These are phyloP conservation scores for Prunus fruticosa DNA, from an alignment of 306 rosid genomes.

Conservation along the genomic window DNA sequence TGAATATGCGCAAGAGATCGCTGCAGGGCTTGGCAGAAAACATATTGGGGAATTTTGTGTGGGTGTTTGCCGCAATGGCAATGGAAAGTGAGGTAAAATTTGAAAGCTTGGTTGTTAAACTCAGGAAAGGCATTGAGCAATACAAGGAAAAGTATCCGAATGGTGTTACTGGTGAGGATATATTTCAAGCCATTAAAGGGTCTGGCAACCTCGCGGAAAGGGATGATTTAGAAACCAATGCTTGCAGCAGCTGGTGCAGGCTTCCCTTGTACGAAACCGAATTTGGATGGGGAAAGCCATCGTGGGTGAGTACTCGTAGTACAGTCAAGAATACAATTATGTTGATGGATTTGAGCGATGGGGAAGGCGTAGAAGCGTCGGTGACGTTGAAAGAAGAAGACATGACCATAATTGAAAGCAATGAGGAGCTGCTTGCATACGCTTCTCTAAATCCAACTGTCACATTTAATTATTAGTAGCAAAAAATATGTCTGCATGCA, in stretches of 20 bases:
- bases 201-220: background rate
- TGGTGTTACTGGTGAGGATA: slow-evolving; percentile 1
- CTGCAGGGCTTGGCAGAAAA: background rate
- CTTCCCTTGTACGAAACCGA: background rate
- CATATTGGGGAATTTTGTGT: background rate
- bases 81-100: background rate
- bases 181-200: background rate
- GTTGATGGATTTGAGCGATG: background rate
- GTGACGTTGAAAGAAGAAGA: slow-evolving; percentile 7
- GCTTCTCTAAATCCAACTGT: background rate
- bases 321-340: background rate
- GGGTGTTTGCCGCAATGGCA: background rate
- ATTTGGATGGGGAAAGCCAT: slow-evolving; percentile 14
- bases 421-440: slow-evolving; percentile 9
- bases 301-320: background rate
- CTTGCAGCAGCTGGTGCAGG: slow-evolving; percentile 12
- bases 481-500: no score
- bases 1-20: background rate
- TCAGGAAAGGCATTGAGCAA: background rate
- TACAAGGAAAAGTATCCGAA: background rate
- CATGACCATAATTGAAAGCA: background rate
- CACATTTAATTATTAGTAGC: background rate
- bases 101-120: background rate
- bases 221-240: slow-evolving; percentile 1
- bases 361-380: background rate